Base-by-base conservation (phyloP, 805 yeast species). In the Zygoascus biomembranicola region DNA sequence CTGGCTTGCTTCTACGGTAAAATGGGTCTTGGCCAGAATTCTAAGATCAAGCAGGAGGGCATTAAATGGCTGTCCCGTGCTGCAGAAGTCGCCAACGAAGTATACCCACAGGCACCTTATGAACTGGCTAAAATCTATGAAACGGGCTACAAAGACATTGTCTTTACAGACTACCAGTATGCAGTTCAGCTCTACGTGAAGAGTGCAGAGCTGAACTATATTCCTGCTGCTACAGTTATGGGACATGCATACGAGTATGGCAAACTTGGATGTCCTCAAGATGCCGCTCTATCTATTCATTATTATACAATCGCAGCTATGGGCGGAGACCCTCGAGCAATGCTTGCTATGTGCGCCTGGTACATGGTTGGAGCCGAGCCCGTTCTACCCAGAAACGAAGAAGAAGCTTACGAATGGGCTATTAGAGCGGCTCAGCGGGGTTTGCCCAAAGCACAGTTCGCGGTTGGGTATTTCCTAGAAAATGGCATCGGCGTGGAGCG, bases 321-420 rank as follows among this genome's bases (percentile, higher is more conserved):
- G 32, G 84, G 84, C 3, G 97, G 96, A 6, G 96, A 94, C 67
- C 78, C 95, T 0, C 82, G 79, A 48, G 84, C 96, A 10, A 94
- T 92, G 96, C 74, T 92, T 63, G 90, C 96, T 1, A 75, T 92
- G 73, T 90, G 97, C 68, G 97, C 97, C 1, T 94, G 98, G 97
- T 94, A 92, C 66, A 74, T 92, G 68, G 85, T 89, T 28, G 99
- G 99, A 0, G 83, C 87, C 35, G 90, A 86, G 35, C 90, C 94
- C n/a, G 79, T 79, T 47, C 76, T 94, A 61, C 84, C 82, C 8
- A 79, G 79, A 57, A 92, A 90, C 67, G 86, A 84, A 52, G 78
- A 72, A 51, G 97, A 90, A 69, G 95, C 97, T 1, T 92, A 84
- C 67, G 94, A 88, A 62, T 94, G 98, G 98, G 97, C 97, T 1